These are phyloP conservation scores for Penicillium sp. DNA, from an alignment of 2,329 filamentous ascomycete genomes.

Conservation along the genomic window DNA sequence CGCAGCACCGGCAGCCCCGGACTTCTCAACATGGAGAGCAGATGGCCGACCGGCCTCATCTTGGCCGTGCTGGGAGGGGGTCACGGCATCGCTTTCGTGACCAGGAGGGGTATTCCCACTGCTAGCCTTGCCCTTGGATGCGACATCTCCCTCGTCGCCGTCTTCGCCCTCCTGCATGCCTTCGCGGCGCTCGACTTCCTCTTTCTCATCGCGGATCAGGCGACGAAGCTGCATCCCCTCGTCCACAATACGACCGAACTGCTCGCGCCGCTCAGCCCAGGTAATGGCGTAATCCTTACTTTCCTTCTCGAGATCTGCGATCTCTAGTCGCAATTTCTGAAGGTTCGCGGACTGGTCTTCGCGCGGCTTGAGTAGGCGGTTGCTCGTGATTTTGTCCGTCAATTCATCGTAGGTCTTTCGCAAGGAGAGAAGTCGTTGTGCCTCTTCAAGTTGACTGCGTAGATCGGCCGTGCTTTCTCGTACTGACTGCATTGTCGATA, in stretches of 20 bases:
- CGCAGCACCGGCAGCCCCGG: constrained; percentile 23
- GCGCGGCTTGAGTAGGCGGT: constrained; percentile 68
- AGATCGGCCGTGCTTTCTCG: constrained; percentile 65
- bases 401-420: constrained; percentile 81
- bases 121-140: constrained; percentile 42
- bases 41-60: constrained; percentile 27
- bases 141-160: constrained; percentile 45
- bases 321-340: constrained; percentile 77
- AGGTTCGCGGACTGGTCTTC: constrained; percentile 72
- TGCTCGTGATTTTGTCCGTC: constrained; percentile 75
- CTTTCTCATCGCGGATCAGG: constrained; percentile 87
- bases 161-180: constrained; percentile 62
- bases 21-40: constrained; percentile 28
- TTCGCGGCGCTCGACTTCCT: constrained; percentile 80
- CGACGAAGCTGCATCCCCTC: constrained; percentile 79
- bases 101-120: constrained; percentile 45
- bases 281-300: constrained; percentile 70
- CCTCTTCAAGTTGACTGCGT: constrained; percentile 64
- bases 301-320: constrained; percentile 75
- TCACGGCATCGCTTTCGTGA: constrained; percentile 40
- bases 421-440: constrained; percentile 64
- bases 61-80: constrained; percentile 29
- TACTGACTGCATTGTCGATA: constrained; percentile 67
- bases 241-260: constrained; percentile 80
- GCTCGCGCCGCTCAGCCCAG: constrained; percentile 74